Percentiles rank a stretch among this genome's conserved stretches.
Evolutionary conservation across 2,329 filamentous ascomycete species (phyloP).

Genomic region (Cladosporium sp.): DNA sequence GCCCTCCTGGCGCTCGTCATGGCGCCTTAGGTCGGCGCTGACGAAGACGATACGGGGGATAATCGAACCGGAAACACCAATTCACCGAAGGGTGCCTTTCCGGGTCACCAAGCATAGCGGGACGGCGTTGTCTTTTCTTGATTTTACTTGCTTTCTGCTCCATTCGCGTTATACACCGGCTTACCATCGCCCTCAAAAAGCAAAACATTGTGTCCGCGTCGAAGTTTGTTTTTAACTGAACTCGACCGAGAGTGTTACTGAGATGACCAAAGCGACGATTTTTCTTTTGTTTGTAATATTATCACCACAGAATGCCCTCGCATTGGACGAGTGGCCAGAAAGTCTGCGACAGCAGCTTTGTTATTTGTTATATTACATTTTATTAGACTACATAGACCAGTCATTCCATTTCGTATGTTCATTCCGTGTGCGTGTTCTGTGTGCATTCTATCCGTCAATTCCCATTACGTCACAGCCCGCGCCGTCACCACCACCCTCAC

Average conservation of each 20-base stretch:
- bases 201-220: no score
- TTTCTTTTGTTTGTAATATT: not conserved
- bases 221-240: no score
- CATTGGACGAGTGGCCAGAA: no score
- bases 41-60: not conserved
- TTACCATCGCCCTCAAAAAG: no score
- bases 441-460: no score
- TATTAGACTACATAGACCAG: not conserved
- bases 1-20: slow-evolving; percentile 91
- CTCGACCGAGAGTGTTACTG: not conserved
- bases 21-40: slow-evolving; percentile 41
- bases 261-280: not conserved
- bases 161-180: not conserved
- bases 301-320: not conserved
- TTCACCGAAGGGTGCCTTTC: not conserved
- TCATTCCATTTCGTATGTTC: not conserved
- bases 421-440: not conserved
- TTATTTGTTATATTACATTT: not conserved
- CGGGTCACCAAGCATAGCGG: not conserved
- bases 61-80: not conserved
- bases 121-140: not conserved
- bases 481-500: not conserved
- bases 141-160: not conserved
- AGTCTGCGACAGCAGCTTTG: no score
- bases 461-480: no score